phyloP scores from a whole-genome alignment of 2,329 filamentous ascomycete genomes.

The Diaporthe sp. region DNA sequence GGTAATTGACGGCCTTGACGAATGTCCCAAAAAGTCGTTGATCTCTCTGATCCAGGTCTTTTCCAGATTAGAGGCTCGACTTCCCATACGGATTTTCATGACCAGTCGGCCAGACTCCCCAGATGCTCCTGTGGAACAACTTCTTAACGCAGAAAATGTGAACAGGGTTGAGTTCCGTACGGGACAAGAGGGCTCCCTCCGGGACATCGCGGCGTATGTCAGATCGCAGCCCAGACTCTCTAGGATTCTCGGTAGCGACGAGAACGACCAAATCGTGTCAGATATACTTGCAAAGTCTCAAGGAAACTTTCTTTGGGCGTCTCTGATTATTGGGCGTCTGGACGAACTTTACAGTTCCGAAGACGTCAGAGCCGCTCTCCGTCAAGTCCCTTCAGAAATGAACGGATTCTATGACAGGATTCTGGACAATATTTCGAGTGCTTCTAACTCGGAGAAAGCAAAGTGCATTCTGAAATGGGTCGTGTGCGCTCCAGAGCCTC shows the following conservation, averaged over 20 bases:
- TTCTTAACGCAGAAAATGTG: neutral
- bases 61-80: neutral
- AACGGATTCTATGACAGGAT: neutral
- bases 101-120: neutral
- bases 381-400: neutral
- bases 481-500: neutral
- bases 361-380: neutral
- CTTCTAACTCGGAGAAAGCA: neutral
- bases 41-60: neutral
- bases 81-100: neutral
- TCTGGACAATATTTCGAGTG: neutral
- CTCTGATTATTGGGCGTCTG: neutral
- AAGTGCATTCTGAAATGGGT: neutral
- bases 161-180: neutral
- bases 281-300: neutral
- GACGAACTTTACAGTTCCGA: neutral
- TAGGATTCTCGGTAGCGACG: neutral
- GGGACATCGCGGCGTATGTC: neutral
- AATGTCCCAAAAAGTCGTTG: neutral
- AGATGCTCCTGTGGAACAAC: neutral
- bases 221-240: neutral
- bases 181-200: neutral
- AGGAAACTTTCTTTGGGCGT: neutral
- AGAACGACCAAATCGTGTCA: neutral
- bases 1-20: neutral